Percentiles rank a stretch among this genome's conserved stretches.
Evolutionary conservation across 108 stramenopile species (phyloP).

Genomic region (Cyclotella distinguenda): DNA sequence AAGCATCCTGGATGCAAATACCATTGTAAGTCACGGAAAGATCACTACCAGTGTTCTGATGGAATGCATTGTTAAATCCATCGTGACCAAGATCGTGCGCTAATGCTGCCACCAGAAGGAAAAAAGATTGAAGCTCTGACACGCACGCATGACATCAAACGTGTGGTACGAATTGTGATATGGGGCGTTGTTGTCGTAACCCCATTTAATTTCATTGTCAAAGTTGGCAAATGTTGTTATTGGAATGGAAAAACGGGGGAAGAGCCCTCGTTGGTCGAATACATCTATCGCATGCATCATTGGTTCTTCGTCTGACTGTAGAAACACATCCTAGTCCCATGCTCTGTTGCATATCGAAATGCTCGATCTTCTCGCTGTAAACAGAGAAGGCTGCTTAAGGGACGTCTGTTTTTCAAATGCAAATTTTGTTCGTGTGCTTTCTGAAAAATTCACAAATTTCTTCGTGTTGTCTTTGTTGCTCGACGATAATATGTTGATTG

Average conservation of each 20-base stretch:
- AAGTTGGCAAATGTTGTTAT: slow-evolving; percentile 50
- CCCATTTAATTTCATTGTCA: slow-evolving; percentile 32
- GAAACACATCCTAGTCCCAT: slow-evolving; percentile 55
- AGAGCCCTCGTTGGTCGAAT: slow-evolving; percentile 49
- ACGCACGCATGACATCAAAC: slow-evolving; percentile 64
- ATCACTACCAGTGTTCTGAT: slow-evolving; percentile 46
- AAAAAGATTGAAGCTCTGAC: slow-evolving; percentile 52
- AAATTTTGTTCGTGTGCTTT: slow-evolving; percentile 17
- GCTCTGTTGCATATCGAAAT: slow-evolving; percentile 34
- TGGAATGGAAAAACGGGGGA: slow-evolving; percentile 50
- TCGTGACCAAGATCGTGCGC: slow-evolving; percentile 76
- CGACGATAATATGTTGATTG: slow-evolving; percentile 34
- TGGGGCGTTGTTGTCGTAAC: slow-evolving; percentile 40
- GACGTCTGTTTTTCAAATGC: slow-evolving; percentile 25
- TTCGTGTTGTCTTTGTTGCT: slow-evolving; percentile 8
- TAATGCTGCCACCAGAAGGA: slow-evolving; percentile 57
- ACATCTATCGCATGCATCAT: slow-evolving; percentile 47
- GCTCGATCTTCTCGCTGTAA: slow-evolving; percentile 29
- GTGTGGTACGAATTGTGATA: slow-evolving; percentile 72
- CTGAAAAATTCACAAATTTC: neutral
- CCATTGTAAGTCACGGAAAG: slow-evolving; percentile 69
- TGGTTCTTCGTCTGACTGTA: slow-evolving; percentile 40
- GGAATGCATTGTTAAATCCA: slow-evolving; percentile 63
- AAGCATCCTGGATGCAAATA: slow-evolving; percentile 48
- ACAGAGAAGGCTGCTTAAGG: slow-evolving; percentile 23